Conservation (phyloP, 2,329 filamentous ascomycete genomes). For the Botrytis medusae region DNA sequence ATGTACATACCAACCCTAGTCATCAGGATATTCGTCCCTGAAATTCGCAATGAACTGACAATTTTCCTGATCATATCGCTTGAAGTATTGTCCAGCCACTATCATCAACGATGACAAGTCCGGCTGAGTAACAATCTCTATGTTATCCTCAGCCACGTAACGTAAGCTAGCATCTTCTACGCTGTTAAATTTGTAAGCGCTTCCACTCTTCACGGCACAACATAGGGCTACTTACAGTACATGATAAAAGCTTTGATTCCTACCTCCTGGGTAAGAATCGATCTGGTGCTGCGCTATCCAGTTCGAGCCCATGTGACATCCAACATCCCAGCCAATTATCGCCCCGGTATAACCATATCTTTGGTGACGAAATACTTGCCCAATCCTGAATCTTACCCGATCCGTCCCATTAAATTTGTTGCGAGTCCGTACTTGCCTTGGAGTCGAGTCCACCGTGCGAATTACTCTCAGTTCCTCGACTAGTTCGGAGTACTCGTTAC, state of each 20-base stretch:
- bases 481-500: conserved; percentile 43
- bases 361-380: conserved; percentile 80
- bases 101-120: conserved; percentile 62
- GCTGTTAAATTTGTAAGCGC: conserved; percentile 44
- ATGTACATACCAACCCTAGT: conserved; percentile 47
- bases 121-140: conserved; percentile 57
- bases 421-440: conserved; percentile 47
- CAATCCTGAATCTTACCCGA: conserved; percentile 67
- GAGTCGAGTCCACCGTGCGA: conserved; percentile 55
- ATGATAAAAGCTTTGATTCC: conserved; percentile 76
- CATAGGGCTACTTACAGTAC: conserved; percentile 66
- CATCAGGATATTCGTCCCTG: conserved; percentile 80
- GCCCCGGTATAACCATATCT: conserved; percentile 78
- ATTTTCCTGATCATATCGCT: conserved; percentile 68
- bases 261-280: conserved; percentile 57
- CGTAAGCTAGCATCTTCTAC: conserved; percentile 67
- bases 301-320: conserved; percentile 55
- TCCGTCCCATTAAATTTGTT: conserved; percentile 31
- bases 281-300: conserved; percentile 66
- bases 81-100: conserved; percentile 83
- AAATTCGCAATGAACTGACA: conserved; percentile 82
- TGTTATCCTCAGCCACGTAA: conserved; percentile 80
- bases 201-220: conserved; percentile 17
- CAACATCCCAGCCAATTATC: conserved; percentile 77
- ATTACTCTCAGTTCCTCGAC: conserved; percentile 55